Percentiles rank a stretch among this genome's conserved stretches.
phyloP scores from a whole-genome alignment of 768 basidiomycete species.

The Auricularia heimuer region DNA sequence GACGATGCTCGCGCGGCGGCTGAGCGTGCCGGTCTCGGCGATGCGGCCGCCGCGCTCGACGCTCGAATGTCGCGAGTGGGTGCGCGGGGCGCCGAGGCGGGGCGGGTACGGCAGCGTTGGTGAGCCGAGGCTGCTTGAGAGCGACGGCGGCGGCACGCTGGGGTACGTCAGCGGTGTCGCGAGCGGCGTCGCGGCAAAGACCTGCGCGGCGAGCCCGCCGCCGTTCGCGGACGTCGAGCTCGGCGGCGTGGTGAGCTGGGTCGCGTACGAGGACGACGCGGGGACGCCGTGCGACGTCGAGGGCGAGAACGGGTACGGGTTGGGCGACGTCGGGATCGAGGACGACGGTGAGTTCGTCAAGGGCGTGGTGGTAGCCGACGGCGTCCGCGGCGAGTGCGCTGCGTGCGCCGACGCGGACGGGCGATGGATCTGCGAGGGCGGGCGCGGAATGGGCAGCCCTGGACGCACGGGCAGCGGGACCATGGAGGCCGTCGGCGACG shows the following conservation, averaged over 20 bases:
- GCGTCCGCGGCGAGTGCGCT: slow-evolving; percentile 27
- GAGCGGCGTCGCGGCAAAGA: slow-evolving; percentile 23
- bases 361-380: slow-evolving; percentile 45
- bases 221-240: slow-evolving; percentile 47
- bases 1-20: slow-evolving; percentile 11
- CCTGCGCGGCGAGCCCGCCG: slow-evolving; percentile 21
- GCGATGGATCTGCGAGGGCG: slow-evolving; percentile 54
- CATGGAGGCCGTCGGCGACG: slow-evolving; percentile 23
- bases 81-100: slow-evolving; percentile 28
- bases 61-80: slow-evolving; percentile 23
- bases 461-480: slow-evolving; percentile 20
- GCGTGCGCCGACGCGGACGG: slow-evolving; percentile 2
- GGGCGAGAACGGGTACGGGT: slow-evolving; percentile 57
- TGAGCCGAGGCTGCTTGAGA: slow-evolving; percentile 71
- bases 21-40: slow-evolving; percentile 56
- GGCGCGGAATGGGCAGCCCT: slow-evolving; percentile 70
- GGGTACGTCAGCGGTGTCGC: slow-evolving; percentile 57
- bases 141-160: slow-evolving; percentile 71
- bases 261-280: slow-evolving; percentile 41
- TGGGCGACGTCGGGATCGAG: slow-evolving; percentile 21
- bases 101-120: slow-evolving; percentile 38
- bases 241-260: slow-evolving; percentile 65
- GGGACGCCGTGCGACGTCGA: slow-evolving; percentile 35
- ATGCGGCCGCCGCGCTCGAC: slow-evolving; percentile 34
- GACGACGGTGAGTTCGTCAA: slow-evolving; percentile 57